Percentiles rank a stretch among this genome's conserved stretches.
These are phyloP conservation scores for Alternaria consortialis DNA, from an alignment of 2,329 filamentous ascomycete genomes.

Conservation along the genomic window DNA sequence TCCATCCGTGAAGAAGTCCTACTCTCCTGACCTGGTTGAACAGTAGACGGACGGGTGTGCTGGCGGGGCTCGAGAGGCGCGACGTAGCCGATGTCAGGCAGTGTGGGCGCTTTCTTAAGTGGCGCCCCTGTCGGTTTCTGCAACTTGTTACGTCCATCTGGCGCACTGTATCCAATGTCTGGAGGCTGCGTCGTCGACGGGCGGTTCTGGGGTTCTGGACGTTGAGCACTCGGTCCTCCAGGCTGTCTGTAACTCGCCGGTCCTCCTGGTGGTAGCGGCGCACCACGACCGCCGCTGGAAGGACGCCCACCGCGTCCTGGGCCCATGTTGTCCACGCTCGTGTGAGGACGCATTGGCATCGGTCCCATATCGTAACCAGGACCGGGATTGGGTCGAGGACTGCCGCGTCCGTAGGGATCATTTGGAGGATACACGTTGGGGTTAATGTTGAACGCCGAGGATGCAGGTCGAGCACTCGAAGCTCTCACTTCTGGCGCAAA, in stretches of 20 bases:
- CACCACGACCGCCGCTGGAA: constrained; percentile 39
- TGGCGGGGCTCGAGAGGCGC: constrained; percentile 49
- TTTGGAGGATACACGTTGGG: constrained; percentile 53
- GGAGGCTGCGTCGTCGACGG: constrained; percentile 53
- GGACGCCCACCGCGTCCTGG: constrained; percentile 44
- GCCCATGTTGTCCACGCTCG: constrained; percentile 49
- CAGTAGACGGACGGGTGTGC: constrained; percentile 47
- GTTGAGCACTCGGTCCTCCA: constrained; percentile 49
- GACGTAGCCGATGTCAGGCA: constrained; percentile 51
- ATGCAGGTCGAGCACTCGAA: constrained; percentile 58
- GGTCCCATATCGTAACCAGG: constrained; percentile 39
- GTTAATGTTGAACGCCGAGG: constrained; percentile 62
- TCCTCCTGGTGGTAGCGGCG: constrained; percentile 41
- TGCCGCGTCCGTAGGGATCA: constrained; percentile 42
- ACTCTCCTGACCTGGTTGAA: constrained; percentile 47
- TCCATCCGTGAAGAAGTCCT: constrained; percentile 38
- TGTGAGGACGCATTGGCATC: constrained; percentile 49
- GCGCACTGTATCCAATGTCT: constrained; percentile 55
- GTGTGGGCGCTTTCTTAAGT: constrained; percentile 43
- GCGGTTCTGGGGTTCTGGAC: constrained; percentile 42
- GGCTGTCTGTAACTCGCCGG: constrained; percentile 50
- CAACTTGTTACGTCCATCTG: constrained; percentile 56
- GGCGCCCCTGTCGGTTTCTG: constrained; percentile 49
- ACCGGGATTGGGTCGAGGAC: constrained; percentile 31
- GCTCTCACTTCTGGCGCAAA: constrained; percentile 60